Evolutionary conservation across 306 rosid genomes (phyloP).

Genomic region (Datisca glomerata): DNA sequence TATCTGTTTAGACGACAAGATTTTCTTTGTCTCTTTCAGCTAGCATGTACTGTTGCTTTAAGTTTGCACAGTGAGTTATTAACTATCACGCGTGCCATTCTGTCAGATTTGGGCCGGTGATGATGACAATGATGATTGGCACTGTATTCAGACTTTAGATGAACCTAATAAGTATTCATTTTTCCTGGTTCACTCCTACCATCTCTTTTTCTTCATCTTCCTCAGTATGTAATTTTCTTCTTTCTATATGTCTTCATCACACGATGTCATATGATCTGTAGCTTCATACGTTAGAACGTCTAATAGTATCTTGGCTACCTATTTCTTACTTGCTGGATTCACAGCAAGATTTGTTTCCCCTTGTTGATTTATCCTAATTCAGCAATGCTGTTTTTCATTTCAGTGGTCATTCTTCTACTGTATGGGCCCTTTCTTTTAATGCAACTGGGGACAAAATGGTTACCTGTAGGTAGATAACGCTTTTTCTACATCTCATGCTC

Average conservation of each 20-base stretch:
- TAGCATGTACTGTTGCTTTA: not conserved
- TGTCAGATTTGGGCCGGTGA: conserved; percentile 93
- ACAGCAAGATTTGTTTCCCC: not conserved
- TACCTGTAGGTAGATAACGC: conserved; percentile 51
- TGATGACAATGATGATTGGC: conserved; percentile 82
- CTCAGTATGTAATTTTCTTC: conserved; percentile 5
- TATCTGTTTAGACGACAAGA: conserved; percentile 8
- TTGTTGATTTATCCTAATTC: conserved; percentile 1
- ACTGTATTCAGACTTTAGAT: conserved; percentile 71
- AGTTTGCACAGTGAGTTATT: conserved; percentile 2
- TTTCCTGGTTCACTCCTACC: conserved; percentile 10
- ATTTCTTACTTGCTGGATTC: not conserved
- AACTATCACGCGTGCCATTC: conserved; percentile 12
- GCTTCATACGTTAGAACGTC: not conserved
- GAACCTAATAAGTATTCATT: conserved; percentile 47
- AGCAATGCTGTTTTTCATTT: conserved; percentile 16
- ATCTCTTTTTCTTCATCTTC: conserved; percentile 7
- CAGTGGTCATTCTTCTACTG: conserved; percentile 90
- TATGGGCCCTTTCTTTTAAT: conserved; percentile 86
- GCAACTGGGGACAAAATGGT: conserved; percentile 81
- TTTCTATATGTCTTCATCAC: not conserved
- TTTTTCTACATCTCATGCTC: not conserved
- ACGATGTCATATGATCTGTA: not conserved
- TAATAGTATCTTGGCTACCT: not conserved
- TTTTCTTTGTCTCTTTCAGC: not conserved